Conservation (phyloP, 208 protist species). For the Leishmania lainsoni region DNA sequence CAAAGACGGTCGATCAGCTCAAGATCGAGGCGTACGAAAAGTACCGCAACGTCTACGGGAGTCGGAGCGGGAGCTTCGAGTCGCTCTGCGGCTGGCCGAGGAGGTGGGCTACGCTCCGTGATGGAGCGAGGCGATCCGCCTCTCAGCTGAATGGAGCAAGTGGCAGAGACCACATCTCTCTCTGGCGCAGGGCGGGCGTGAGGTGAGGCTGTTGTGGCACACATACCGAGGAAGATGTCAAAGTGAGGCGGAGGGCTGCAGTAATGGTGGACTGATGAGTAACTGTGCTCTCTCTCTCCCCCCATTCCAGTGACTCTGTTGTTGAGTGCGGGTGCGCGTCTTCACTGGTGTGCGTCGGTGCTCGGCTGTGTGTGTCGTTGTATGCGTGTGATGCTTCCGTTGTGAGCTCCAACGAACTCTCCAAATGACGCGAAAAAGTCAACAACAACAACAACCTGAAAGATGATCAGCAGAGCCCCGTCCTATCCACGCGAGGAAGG, state of each 20-base stretch:
- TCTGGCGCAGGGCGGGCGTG: not conserved
- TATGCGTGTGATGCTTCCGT: not conserved
- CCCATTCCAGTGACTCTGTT: not conserved
- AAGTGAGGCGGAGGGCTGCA: no score
- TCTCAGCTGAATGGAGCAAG: not conserved
- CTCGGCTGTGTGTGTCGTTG: not conserved
- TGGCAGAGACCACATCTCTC: not conserved
- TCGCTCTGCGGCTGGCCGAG: constrained; percentile 20
- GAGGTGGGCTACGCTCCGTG: constrained; percentile 11
- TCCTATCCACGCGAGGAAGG: not conserved
- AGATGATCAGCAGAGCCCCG: not conserved
- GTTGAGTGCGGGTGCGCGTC: not conserved
- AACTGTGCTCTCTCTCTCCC: not conserved
- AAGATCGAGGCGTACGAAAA: constrained; percentile 33
- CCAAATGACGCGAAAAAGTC: not conserved
- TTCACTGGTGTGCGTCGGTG: not conserved
- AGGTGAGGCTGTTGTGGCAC: not conserved
- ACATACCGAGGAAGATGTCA: not conserved
- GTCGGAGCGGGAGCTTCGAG: constrained; percentile 28
- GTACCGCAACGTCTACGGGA: constrained; percentile 31
- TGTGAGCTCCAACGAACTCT: not conserved
- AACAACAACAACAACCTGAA: not conserved
- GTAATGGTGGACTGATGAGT: not conserved
- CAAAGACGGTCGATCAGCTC: constrained; percentile 17
- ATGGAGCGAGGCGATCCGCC: not conserved